These are phyloP conservation scores for Diaporthe velutina DNA, from an alignment of 2,329 filamentous ascomycete species.

Conservation along the genomic window DNA sequence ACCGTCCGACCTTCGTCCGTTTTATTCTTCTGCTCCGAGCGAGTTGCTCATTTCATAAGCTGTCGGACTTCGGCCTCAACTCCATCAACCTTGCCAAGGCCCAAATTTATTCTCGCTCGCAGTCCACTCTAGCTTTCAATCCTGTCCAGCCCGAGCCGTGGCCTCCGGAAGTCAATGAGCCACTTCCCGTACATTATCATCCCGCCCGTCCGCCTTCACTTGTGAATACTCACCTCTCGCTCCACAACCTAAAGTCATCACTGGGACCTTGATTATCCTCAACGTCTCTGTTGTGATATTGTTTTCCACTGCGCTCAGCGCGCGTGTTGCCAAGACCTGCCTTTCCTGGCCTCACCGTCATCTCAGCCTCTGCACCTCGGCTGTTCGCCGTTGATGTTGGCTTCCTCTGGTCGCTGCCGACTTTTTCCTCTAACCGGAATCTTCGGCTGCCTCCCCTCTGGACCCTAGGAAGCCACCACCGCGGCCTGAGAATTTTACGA, in stretches of 20 bases:
- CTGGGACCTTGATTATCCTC: neutral
- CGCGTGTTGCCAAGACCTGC: constrained; percentile 2
- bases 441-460: constrained; percentile 18
- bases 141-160: constrained; percentile 21
- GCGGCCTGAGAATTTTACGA: neutral
- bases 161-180: constrained; percentile 20
- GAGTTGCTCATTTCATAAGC: constrained; percentile 19
- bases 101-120: neutral
- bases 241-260: neutral
- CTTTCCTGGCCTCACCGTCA: constrained; percentile 11
- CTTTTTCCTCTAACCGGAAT: constrained; percentile 27
- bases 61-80: constrained; percentile 26
- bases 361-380: constrained; percentile 24
- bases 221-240: neutral
- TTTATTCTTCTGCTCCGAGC: constrained; percentile 8
- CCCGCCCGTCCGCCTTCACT: neutral
- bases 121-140: neutral
- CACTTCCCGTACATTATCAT: constrained; percentile 5
- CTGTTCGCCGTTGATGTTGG: constrained; percentile 15
- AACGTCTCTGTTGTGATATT: neutral
- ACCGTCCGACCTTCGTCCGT: neutral
- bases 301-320: neutral
- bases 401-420: neutral
- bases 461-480: neutral
- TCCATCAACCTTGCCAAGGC: neutral